These are phyloP conservation scores for Euphorbia tirucalli DNA, from an alignment of 345 rosid species.

Conservation along the genomic window DNA sequence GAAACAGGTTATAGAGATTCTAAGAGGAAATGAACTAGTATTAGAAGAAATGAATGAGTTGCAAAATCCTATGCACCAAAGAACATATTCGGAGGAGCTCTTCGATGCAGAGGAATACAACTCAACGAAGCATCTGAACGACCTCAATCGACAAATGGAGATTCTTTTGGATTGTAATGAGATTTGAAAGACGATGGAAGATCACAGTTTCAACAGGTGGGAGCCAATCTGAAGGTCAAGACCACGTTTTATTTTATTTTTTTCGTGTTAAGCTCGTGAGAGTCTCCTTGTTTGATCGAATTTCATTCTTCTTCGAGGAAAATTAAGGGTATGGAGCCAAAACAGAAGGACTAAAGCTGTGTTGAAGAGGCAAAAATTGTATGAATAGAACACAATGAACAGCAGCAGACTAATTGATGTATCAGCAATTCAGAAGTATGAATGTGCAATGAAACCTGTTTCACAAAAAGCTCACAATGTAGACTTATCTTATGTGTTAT, in stretches of 20 bases:
- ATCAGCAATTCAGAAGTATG: background rate
- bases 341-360: background rate
- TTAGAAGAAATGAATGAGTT: slow-evolving; percentile 34
- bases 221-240: background rate
- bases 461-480: background rate
- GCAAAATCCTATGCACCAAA: slow-evolving; percentile 33
- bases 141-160: slow-evolving; percentile 59
- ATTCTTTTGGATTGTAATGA: slow-evolving; percentile 33
- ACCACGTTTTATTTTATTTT: too few species aligned
- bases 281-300: background rate
- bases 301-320: background rate
- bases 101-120: slow-evolving; percentile 68
- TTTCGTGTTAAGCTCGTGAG: background rate
- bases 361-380: background rate
- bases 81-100: slow-evolving; percentile 73
- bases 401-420: background rate
- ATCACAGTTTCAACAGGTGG: background rate
- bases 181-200: background rate
- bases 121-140: slow-evolving; percentile 52
- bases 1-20: slow-evolving; percentile 53
- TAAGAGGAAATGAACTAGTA: slow-evolving; percentile 49
- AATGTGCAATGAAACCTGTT: background rate
- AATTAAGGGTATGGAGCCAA: background rate
- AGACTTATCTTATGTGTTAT: background rate
- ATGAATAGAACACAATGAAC: background rate